These are phyloP conservation scores for Pholiota conissans DNA, from an alignment of 768 basidiomycete species.

Conservation along the genomic window DNA sequence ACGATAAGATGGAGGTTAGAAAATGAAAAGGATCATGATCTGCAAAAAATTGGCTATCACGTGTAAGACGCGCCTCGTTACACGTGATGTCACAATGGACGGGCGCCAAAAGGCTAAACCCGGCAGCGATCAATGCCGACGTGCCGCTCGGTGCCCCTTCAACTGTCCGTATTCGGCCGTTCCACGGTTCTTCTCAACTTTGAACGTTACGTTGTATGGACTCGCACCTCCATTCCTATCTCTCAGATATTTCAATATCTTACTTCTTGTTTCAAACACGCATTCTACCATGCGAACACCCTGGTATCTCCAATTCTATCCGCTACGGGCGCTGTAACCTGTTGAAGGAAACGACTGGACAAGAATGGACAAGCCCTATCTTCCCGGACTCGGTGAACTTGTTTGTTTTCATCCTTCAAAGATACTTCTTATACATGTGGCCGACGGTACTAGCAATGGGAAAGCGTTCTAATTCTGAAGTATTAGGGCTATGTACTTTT, in stretches of 20 bases:
- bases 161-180: background rate
- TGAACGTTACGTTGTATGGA: background rate
- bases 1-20: background rate
- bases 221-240: background rate
- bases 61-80: background rate
- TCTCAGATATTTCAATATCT: background rate
- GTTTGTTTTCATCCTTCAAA: background rate
- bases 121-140: background rate
- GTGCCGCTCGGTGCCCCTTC: background rate
- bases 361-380: background rate
- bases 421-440: background rate
- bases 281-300: background rate
- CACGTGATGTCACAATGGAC: background rate
- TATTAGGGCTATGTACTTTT: background rate
- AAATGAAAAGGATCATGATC: background rate
- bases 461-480: background rate
- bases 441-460: background rate
- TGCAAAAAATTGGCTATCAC: constrained; percentile 9
- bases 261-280: background rate
- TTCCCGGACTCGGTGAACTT: background rate
- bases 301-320: background rate
- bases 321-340: background rate
- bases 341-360: background rate
- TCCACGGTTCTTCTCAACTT: background rate
- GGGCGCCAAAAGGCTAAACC: background rate